These are phyloP conservation scores for Raphanus sativus DNA, from an alignment of 345 rosid species.

Conservation along the genomic window DNA sequence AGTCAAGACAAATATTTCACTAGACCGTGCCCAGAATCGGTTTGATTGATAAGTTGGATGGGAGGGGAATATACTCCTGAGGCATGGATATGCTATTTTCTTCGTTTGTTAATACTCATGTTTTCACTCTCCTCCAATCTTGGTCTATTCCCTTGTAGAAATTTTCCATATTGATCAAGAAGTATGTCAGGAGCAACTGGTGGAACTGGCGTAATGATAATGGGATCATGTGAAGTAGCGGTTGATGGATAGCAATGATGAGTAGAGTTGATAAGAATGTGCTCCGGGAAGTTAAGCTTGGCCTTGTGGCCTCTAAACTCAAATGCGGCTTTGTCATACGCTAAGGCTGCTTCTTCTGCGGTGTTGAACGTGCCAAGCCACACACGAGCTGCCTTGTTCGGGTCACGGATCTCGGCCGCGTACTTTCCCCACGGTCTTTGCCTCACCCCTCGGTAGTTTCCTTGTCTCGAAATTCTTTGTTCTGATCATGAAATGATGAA, in stretches of 20 bases:
- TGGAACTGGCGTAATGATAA: constrained; percentile 2
- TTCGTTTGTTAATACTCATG: constrained; percentile 27
- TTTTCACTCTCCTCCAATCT: constrained; percentile 21
- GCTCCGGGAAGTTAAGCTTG: constrained; percentile 40
- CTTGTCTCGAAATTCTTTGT: constrained; percentile 12
- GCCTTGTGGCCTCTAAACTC: constrained; percentile 40
- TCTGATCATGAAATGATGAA: constrained; percentile 11
- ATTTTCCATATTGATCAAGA: constrained; percentile 34
- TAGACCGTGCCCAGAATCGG: background rate
- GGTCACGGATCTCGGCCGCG: constrained; percentile 41
- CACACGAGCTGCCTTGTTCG: constrained; percentile 38
- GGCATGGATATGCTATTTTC: constrained; percentile 21
- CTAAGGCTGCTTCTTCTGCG: constrained; percentile 40
- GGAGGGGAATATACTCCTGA: background rate
- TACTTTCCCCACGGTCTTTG: constrained; percentile 44
- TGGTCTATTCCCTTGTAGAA: background rate
- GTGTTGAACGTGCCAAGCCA: constrained; percentile 41
- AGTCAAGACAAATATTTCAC: background rate
- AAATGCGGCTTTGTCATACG: constrained; percentile 39
- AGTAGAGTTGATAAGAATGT: constrained; percentile 18
- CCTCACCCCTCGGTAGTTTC: constrained; percentile 41
- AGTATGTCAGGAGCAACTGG: constrained; percentile 30
- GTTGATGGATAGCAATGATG: constrained; percentile 20
- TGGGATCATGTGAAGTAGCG: background rate
- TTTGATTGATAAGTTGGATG: background rate